phyloP scores from a whole-genome alignment of 257 asterid species.

The Petunia axillaris region DNA sequence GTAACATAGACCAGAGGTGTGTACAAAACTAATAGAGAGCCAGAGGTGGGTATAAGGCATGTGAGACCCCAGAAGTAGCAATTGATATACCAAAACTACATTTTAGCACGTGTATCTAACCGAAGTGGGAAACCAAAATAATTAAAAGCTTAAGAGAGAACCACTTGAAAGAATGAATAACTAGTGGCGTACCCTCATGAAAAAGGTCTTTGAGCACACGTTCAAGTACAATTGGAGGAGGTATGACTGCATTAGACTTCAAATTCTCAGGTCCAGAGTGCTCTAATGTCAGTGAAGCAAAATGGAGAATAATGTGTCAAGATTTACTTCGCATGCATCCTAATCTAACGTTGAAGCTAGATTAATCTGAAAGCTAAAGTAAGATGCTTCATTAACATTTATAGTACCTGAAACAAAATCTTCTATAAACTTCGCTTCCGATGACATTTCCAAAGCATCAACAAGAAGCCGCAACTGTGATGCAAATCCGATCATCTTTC shows the following conservation, averaged over 20 bases:
- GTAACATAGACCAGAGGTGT: too few species aligned
- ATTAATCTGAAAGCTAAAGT: too few species aligned
- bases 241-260: constrained; percentile 71
- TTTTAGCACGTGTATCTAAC: too few species aligned
- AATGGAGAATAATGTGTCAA: not conserved
- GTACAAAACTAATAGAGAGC: too few species aligned
- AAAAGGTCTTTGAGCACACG: constrained; percentile 88
- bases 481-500: constrained; percentile 67
- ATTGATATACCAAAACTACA: too few species aligned
- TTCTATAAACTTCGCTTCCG: constrained; percentile 70
- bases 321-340: not conserved
- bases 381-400: too few species aligned
- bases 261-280: constrained; percentile 58
- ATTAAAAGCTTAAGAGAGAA: too few species aligned
- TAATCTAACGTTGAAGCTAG: too few species aligned
- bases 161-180: not conserved
- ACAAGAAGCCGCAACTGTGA: constrained; percentile 73
- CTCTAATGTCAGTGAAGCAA: constrained; percentile 45
- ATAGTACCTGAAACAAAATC: constrained; percentile 77
- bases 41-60: too few species aligned
- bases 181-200: constrained; percentile 53
- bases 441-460: constrained; percentile 65
- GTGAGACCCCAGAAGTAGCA: too few species aligned
- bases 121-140: too few species aligned
- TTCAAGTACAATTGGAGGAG: constrained; percentile 91